Base-by-base conservation (phyloP, 495 filamentous ascomycete species). In the Glonium stellatum region DNA sequence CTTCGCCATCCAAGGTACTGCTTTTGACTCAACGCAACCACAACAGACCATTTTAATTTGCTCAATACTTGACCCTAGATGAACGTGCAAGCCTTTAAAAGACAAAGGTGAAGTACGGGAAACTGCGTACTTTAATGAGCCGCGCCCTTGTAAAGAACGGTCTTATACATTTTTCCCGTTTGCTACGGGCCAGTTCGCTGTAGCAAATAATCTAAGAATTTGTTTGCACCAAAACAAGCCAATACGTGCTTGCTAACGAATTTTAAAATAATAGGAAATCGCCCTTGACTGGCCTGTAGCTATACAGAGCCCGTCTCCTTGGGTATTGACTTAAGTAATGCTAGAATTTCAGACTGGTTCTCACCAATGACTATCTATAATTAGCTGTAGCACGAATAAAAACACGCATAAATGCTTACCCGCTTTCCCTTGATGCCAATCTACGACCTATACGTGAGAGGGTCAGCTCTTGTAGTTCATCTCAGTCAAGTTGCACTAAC, bases 341-440 rank as follows among this genome's bases (percentile, higher is more conserved):
- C 85, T 66, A 95, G 70, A 49, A 96, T 95, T 74, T 89, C 88
- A 12, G 89, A 92, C 76, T 92, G 84, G 61, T 86, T 80, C 49
- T 87, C 86, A 6, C 89, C 88, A 54, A 82, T 77, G 31, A 88
- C 80, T 67, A 60, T 12, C 35, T 23, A 22, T 42, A 22, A 27
- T 72, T 54, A 72, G 63, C 55, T 47, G 58, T 1, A 8, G 23
- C 23, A 55, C 1, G 13, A 22, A 49, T 39, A 37, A 41, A 9
- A 35, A 10, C n/a, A 54, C 41, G 41, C 1, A 31, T 8, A 15
- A 58, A 42, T 25, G 61, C 73, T 47, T 71, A 79, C 78, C 78
- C 65, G 84, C 90, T 69, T 82, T 84, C 56, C 93, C 95, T 74
- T 91, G 90, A 61, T 86, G 85, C 95, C 93, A 98, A 73, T 97